Evolutionary conservation across 352 stramenopile species (phyloP).

Genomic region (Pythium brassicae): DNA sequence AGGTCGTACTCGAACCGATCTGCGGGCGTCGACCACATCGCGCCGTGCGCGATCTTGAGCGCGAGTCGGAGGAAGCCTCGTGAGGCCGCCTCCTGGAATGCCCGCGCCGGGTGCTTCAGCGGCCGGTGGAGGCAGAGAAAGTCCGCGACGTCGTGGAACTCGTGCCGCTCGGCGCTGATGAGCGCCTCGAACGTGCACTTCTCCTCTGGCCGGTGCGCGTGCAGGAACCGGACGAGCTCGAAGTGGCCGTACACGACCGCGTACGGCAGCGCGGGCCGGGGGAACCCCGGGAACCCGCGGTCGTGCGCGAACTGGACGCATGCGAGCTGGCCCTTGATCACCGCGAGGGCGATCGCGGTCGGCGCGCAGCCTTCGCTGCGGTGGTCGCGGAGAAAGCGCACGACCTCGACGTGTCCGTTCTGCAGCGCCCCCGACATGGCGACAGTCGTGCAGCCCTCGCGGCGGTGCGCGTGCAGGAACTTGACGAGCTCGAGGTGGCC

Average conservation of each 20-base stretch:
- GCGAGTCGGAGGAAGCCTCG: too few relatives aligned
- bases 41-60: too few relatives aligned
- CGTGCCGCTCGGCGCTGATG: not conserved
- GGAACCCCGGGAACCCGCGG: not conserved
- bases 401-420: not conserved
- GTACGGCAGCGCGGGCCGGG: not conserved
- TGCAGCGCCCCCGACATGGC: not conserved
- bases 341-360: not conserved
- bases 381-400: not conserved
- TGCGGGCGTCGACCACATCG: too few relatives aligned
- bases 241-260: not conserved
- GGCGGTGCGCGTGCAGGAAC: too few relatives aligned
- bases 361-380: not conserved
- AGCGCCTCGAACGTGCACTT: not conserved
- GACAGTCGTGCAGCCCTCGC: not conserved
- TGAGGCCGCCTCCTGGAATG: too few relatives aligned
- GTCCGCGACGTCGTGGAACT: not conserved
- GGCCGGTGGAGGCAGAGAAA: not conserved
- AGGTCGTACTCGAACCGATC: too few relatives aligned
- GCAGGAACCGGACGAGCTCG: not conserved
- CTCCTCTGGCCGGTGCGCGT: not conserved
- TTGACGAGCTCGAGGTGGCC: too few relatives aligned
- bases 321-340: not conserved
- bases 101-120: not conserved
- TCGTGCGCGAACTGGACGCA: not conserved